Conservation (phyloP, 345 rosid species). For the Lagerstroemia speciosa region DNA sequence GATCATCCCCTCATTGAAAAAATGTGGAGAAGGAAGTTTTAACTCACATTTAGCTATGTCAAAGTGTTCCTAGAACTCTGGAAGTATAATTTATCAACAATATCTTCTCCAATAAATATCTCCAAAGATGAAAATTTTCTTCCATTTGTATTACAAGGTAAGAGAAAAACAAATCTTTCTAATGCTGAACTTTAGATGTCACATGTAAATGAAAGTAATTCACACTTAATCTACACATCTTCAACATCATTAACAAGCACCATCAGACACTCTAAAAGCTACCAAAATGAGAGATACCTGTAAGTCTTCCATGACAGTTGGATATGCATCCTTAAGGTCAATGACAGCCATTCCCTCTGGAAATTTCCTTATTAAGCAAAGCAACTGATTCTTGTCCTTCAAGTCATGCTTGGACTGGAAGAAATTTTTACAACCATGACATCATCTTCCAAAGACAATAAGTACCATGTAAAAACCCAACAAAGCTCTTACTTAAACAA, state of each 20-base stretch:
- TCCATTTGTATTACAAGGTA: neutral
- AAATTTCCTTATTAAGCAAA: conserved; percentile 44
- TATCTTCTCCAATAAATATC: no score
- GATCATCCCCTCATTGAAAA: neutral
- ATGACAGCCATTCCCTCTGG: conserved; percentile 62
- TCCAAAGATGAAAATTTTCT: no score
- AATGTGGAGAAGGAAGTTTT: neutral
- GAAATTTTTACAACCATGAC: neutral
- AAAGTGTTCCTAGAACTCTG: neutral
- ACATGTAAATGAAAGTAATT: neutral
- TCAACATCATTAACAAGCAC: neutral
- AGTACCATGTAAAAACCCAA: neutral
- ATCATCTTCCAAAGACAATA: neutral
- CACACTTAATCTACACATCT: neutral
- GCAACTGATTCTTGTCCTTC: conserved; percentile 55
- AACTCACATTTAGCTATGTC: neutral
- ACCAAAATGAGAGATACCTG: conserved; percentile 49
- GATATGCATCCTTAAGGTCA: conserved; percentile 84
- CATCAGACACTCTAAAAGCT: neutral
- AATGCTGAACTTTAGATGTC: neutral
- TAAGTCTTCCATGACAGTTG: conserved; percentile 71
- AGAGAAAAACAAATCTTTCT: neutral
- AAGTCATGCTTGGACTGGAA: conserved; percentile 65
- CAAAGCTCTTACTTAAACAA: neutral
- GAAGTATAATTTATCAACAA: neutral